Conservation (phyloP, 1,139 yeast species). For the Debaryomyces sp. region DNA sequence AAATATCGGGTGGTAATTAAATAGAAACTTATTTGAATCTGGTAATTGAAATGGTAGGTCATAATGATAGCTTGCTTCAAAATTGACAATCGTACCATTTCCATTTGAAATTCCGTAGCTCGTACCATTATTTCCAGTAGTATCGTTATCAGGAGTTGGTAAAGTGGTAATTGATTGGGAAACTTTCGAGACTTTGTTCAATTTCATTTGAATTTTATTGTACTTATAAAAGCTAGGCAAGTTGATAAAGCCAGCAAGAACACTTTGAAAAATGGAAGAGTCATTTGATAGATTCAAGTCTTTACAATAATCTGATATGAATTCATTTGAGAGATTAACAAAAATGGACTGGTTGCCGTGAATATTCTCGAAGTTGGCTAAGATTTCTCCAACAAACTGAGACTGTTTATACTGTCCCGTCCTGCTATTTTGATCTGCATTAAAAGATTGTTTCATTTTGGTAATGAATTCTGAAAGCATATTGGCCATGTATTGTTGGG, state of each 20-base stretch:
- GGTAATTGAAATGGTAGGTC: constrained; percentile 51
- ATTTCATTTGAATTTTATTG: constrained; percentile 44
- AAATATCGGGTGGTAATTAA: constrained; percentile 77
- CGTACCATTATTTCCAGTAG: background rate
- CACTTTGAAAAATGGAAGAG: constrained; percentile 68
- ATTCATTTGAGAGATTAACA: constrained; percentile 46
- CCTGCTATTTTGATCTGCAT: constrained; percentile 19
- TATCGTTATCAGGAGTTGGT: background rate
- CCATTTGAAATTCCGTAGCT: background rate
- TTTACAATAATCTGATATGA: constrained; percentile 70
- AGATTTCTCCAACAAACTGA: constrained; percentile 44
- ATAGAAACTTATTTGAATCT: constrained; percentile 42
- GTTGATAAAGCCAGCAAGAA: constrained; percentile 72
- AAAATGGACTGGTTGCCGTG: constrained; percentile 34
- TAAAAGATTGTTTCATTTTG: constrained; percentile 30
- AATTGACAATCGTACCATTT: background rate
- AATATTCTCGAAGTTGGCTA: constrained; percentile 43
- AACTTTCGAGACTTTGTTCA: constrained; percentile 23
- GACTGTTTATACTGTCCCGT: constrained; percentile 25
- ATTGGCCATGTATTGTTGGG: constrained; percentile 22
- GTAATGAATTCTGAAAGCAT: constrained; percentile 26
- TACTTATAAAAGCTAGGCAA: constrained; percentile 75
- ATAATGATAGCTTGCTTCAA: constrained; percentile 28
- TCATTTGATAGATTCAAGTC: constrained; percentile 65
- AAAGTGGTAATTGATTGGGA: background rate